Percentiles rank a stretch among this genome's conserved stretches.
Evolutionary conservation across 495 filamentous ascomycete species (phyloP).

Genomic region (Thermochaetoides thermophila): DNA sequence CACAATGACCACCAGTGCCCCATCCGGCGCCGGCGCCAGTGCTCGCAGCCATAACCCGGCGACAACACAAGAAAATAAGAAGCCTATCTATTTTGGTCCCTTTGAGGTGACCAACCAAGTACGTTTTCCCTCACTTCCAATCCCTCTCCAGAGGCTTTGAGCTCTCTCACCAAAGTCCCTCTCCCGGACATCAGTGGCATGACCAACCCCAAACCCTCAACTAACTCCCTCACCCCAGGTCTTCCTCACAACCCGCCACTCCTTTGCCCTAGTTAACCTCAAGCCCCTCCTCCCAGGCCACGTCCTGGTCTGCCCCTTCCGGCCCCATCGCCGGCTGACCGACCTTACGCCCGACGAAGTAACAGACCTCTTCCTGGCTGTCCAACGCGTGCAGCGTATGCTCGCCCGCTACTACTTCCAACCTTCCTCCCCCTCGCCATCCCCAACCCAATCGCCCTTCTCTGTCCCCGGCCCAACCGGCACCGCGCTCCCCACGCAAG

Average conservation of each 20-base stretch:
- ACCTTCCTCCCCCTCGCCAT: constrained; percentile 3
- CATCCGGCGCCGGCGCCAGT: neutral
- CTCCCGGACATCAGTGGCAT: too few relatives aligned
- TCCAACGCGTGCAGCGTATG: constrained; percentile 67
- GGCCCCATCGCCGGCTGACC: constrained; percentile 51
- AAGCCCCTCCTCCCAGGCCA: constrained; percentile 91
- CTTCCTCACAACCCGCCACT: constrained; percentile 67
- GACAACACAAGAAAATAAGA: too few relatives aligned
- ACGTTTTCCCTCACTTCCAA: constrained; percentile 6
- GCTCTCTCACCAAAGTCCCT: too few relatives aligned
- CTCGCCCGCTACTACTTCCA: constrained; percentile 57
- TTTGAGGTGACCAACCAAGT: constrained; percentile 53
- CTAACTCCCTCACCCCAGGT: constrained; percentile 34
- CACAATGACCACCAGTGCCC: constrained; percentile 4
- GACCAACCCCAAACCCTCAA: neutral
- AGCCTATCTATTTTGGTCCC: constrained; percentile 43
- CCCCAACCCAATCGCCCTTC: constrained; percentile 11
- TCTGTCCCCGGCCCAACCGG: neutral
- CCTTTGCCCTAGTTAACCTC: constrained; percentile 82
- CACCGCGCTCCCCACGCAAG: constrained; percentile 11
- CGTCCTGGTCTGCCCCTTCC: constrained; percentile 62
- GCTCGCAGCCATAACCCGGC: neutral
- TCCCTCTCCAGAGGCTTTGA: too few relatives aligned
- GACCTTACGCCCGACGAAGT: constrained; percentile 63
- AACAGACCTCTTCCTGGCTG: constrained; percentile 69